Evolutionary conservation across 371 early-diverging fungal genomes (phyloP).

Genomic region (Dinochytrium kinnereticum): DNA sequence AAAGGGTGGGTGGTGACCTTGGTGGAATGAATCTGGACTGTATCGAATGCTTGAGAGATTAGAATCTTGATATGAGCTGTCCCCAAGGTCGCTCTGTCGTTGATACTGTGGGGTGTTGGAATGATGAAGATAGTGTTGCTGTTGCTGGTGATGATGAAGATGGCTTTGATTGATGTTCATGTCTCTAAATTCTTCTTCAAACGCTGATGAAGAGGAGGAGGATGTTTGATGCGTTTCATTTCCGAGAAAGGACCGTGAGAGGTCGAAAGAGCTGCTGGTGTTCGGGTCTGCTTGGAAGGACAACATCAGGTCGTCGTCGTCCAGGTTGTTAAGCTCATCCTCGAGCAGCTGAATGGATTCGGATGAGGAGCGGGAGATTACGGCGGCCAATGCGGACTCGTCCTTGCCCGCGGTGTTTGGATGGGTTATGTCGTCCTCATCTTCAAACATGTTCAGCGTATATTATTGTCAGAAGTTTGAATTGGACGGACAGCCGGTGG

Average conservation of each 20-base stretch:
- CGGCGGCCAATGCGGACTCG: no score
- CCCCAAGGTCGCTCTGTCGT: no score
- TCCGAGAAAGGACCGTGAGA: no score
- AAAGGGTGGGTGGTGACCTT: no score
- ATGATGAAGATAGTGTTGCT: no score
- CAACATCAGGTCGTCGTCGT: neutral
- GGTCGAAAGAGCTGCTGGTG: neutral
- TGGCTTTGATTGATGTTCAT: neutral
- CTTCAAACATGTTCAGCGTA: no score
- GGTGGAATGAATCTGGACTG: neutral
- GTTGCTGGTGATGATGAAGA: neutral
- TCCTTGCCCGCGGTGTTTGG: no score
- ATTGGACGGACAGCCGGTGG: no score
- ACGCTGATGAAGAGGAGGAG: neutral
- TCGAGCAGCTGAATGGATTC: neutral
- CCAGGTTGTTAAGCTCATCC: slow-evolving; percentile 9
- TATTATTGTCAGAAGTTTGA: no score
- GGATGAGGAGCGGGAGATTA: neutral
- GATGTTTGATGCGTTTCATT: neutral
- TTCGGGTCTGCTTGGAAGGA: neutral
- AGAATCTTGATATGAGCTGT: neutral
- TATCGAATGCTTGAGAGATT: neutral
- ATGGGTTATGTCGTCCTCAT: no score
- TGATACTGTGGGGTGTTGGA: neutral
- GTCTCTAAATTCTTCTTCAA: neutral